phyloP scores from a whole-genome alignment of 2,329 filamentous ascomycete genomes.

The Talaromyces sp. region DNA sequence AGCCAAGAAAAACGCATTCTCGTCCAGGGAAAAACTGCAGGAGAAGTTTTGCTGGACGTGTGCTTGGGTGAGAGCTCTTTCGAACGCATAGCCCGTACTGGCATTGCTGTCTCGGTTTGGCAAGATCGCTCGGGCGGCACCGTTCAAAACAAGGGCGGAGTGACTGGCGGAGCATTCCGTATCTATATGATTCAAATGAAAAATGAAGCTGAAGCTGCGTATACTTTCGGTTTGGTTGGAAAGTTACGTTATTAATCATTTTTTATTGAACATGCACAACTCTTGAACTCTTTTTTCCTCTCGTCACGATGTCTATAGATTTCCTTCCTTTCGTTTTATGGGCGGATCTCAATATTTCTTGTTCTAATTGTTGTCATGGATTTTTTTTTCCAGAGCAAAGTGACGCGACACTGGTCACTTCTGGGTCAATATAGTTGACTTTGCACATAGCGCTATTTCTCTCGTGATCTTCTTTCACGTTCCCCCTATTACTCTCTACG shows the following conservation, averaged over 20 bases:
- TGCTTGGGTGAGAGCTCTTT: slow-evolving; percentile 81
- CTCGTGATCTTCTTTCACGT: neutral
- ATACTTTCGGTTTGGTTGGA: slow-evolving; percentile 50
- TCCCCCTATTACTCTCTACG: neutral
- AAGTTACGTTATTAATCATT: slow-evolving; percentile 43
- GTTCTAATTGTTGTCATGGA: neutral
- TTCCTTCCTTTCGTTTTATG: neutral
- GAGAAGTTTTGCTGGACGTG: slow-evolving; percentile 69
- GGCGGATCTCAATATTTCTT: neutral
- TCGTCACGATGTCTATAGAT: neutral
- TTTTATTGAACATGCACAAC: neutral
- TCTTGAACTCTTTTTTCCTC: neutral
- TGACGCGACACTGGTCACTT: neutral
- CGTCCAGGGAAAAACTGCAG: slow-evolving; percentile 63
- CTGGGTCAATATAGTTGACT: neutral
- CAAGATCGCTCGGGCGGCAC: slow-evolving; percentile 64
- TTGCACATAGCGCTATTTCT: neutral
- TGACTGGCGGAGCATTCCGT: slow-evolving; percentile 51
- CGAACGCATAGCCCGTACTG: slow-evolving; percentile 73
- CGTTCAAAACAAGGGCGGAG: slow-evolving; percentile 50
- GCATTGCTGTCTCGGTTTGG: slow-evolving; percentile 85
- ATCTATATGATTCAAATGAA: slow-evolving; percentile 63
- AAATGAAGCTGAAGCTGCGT: slow-evolving; percentile 48
- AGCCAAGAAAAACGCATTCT: slow-evolving; percentile 77
- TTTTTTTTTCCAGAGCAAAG: neutral